phyloP scores from a whole-genome alignment of 768 basidiomycete species.

The Leucosporidium creatinivorum region DNA sequence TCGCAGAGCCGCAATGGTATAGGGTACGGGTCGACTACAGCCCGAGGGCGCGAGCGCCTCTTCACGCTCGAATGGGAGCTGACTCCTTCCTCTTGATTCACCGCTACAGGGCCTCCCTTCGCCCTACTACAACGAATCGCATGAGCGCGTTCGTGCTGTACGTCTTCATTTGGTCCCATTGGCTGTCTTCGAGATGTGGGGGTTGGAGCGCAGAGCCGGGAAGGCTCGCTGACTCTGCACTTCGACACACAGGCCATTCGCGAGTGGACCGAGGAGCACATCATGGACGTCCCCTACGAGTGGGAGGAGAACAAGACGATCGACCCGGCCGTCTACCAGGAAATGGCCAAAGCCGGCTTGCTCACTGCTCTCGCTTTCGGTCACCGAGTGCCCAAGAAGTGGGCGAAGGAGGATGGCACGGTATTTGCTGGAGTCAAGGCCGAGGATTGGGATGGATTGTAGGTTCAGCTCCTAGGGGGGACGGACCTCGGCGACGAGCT shows the following conservation, averaged over 20 bases:
- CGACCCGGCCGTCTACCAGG: conserved; percentile 32
- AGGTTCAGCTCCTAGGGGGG: background rate
- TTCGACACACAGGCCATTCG: background rate
- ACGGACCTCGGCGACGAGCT: too few species aligned
- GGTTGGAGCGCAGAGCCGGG: too few species aligned
- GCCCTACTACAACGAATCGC: conserved; percentile 35
- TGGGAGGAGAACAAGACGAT: conserved; percentile 35
- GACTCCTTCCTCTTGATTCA: too few species aligned
- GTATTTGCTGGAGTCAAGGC: conserved; percentile 26
- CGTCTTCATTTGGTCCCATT: too few species aligned
- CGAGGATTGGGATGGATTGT: conserved; percentile 37
- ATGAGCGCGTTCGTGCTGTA: conserved; percentile 18
- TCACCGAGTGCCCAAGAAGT: conserved; percentile 10
- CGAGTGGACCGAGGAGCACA: conserved; percentile 24
- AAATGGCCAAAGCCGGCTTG: conserved; percentile 26
- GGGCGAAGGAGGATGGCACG: conserved; percentile 25
- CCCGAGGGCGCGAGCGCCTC: too few species aligned
- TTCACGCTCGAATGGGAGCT: too few species aligned
- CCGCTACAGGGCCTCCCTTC: conserved; percentile 26
- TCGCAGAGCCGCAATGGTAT: conserved; percentile 27
- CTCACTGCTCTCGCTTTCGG: conserved; percentile 23
- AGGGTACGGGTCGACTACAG: background rate
- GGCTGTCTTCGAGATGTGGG: too few species aligned
- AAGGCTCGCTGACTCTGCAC: background rate
- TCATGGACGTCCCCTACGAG: conserved; percentile 30